Base-by-base conservation (phyloP, 2,329 filamentous ascomycete species). In the Arachnopeziza araneosa region DNA sequence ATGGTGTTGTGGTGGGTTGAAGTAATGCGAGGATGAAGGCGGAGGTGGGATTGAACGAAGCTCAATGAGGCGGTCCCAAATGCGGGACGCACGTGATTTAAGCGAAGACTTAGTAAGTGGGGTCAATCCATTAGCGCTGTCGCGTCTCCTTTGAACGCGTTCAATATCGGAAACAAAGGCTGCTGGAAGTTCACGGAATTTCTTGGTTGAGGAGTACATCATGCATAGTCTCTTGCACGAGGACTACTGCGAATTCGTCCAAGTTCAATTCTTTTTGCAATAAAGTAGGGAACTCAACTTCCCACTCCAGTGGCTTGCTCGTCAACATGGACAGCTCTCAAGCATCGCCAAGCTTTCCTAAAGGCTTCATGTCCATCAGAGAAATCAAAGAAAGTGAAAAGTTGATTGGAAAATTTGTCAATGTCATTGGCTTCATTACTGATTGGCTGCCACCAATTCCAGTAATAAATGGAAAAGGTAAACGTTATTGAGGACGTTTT, bases 381-480 rank as follows among this genome's bases (percentile, higher is more conserved):
- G 49, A 69, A 12, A 72, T 80, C 65, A 69, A 74, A 63, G 71
- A 78, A 30, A 22, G 67, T 85, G 62, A 73, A 80, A 55, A 30
- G 7, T 23, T 21, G 14, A 54, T 30, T 52, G 21, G 73, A 72
- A 22, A 70, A 24, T 26, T 76, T 6, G 76, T 86, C 64, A 87
- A 78, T 73, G 75, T 95, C 50, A 80, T 91, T 55, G 92, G 91
- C 1, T 74, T 93, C 4, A 82, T 93, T 2, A 83, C 84, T 56
- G 89, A 93, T 66, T 80, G 79, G 54, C 79, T 83, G 59, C 73
- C 78, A 0, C 82, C 84, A 0, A 9, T 9, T 30, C 26, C 26
- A 4, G 26, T 44, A 77, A 76, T 0, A 59, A 71, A 12, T 85
- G 85, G 56, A 8, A 12, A 44, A 50, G 51, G 56, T 58, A 50